Evolutionary conservation across 441 rosid species (phyloP).

Genomic region (Gossypium lobatum): DNA sequence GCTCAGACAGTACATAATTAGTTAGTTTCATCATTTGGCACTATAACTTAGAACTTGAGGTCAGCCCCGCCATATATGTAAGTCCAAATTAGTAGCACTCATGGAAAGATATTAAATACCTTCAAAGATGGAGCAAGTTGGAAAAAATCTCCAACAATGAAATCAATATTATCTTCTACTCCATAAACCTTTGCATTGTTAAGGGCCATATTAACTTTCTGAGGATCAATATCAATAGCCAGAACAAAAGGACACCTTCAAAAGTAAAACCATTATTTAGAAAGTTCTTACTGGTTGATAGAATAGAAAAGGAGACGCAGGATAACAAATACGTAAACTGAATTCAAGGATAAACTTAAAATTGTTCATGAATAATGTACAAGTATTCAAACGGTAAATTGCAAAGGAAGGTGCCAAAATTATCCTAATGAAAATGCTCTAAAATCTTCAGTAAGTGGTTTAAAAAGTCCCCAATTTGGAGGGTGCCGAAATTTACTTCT

Average conservation of each 20-base stretch:
- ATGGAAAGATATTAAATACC: conserved; percentile 16
- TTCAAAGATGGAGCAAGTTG: conserved; percentile 39
- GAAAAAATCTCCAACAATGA: conserved; percentile 38
- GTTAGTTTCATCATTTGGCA: not conserved
- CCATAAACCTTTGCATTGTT: conserved; percentile 44
- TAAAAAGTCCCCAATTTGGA: not conserved
- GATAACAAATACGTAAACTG: not conserved
- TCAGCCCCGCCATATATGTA: not conserved
- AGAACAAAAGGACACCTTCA: conserved; percentile 35
- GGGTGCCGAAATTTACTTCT: not conserved
- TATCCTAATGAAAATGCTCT: too few species aligned
- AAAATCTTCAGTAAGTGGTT: not conserved
- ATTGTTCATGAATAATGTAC: not conserved
- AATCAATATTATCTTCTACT: conserved; percentile 37
- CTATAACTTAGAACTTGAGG: not conserved
- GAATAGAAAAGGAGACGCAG: not conserved
- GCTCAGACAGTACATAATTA: too few species aligned
- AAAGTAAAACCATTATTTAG: not conserved
- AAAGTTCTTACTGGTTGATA: not conserved
- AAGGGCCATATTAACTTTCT: conserved; percentile 28
- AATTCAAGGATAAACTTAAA: not conserved
- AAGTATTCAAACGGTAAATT: not conserved
- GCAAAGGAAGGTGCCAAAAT: not conserved
- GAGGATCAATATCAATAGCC: conserved; percentile 47
- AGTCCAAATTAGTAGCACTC: not conserved